These are phyloP conservation scores for Trametes sp. DNA, from an alignment of 1,284 basidiomycete species.

Conservation along the genomic window DNA sequence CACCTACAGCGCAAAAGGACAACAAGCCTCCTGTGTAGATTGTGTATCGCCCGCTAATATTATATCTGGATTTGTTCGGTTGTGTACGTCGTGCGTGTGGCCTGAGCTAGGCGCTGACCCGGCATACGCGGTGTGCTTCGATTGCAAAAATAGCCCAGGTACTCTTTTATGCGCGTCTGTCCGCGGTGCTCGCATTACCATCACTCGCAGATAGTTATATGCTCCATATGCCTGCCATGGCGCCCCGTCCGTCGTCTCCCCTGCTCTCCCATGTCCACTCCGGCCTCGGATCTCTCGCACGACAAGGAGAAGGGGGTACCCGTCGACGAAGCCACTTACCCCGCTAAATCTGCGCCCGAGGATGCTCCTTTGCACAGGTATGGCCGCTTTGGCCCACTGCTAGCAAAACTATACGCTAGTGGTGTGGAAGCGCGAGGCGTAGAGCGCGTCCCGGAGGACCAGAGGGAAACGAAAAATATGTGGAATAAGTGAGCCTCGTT, in stretches of 20 bases:
- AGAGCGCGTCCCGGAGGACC: conserved; percentile 57
- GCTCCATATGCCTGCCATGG: neutral
- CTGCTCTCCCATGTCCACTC: conserved; percentile 30
- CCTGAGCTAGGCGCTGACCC: neutral
- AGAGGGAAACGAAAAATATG: conserved; percentile 53
- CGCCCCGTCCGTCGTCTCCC: neutral
- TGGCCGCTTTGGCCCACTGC: conserved; percentile 45
- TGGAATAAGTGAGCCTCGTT: conserved; percentile 54
- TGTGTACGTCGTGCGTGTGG: conserved; percentile 1
- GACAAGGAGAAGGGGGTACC: conserved; percentile 38
- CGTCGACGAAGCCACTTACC: conserved; percentile 15
- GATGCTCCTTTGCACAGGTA: conserved; percentile 46
- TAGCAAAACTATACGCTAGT: conserved; percentile 50
- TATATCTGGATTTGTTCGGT: conserved; percentile 27
- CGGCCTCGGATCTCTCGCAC: conserved; percentile 23
- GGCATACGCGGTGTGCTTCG: conserved; percentile 17
- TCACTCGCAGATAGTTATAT: neutral
- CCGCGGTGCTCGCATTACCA: neutral
- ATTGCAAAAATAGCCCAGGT: conserved; percentile 32
- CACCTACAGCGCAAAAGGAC: conserved; percentile 67
- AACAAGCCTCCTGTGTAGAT: conserved; percentile 57
- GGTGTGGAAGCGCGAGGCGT: conserved; percentile 61
- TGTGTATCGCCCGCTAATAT: conserved; percentile 24
- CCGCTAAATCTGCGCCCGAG: conserved; percentile 39
- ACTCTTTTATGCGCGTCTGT: neutral